These are phyloP conservation scores for Lactarius pseudohatsudake DNA, from an alignment of 768 basidiomycete genomes.

Conservation along the genomic window DNA sequence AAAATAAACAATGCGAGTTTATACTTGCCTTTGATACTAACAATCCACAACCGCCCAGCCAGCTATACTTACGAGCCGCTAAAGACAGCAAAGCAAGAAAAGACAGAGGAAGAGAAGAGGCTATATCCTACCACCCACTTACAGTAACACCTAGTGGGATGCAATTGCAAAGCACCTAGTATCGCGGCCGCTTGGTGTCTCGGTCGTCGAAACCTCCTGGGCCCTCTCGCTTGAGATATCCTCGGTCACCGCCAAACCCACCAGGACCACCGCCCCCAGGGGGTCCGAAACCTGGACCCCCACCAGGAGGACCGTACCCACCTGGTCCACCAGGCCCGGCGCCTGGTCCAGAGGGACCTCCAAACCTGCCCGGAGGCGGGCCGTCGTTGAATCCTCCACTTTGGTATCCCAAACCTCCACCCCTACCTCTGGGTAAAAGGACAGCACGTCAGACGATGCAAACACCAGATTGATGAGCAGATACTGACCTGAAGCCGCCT, in stretches of 20 bases:
- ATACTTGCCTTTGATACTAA: slow-evolving; percentile 27
- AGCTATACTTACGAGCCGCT: slow-evolving; percentile 24
- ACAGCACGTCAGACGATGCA: not conserved
- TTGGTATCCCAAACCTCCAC: slow-evolving; percentile 31
- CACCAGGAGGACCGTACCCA: slow-evolving; percentile 43
- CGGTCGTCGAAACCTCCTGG: slow-evolving; percentile 74
- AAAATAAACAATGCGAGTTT: slow-evolving; percentile 20
- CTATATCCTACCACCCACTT: slow-evolving; percentile 29
- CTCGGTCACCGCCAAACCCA: slow-evolving; percentile 47
- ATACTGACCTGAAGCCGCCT: slow-evolving; percentile 34
- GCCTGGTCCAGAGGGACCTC: slow-evolving; percentile 38
- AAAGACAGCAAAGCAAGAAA: slow-evolving; percentile 17
- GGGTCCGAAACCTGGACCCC: slow-evolving; percentile 33
- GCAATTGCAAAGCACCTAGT: slow-evolving; percentile 39
- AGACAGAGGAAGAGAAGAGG: slow-evolving; percentile 19
- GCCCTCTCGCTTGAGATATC: slow-evolving; percentile 73
- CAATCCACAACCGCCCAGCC: slow-evolving; percentile 9
- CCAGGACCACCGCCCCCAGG: slow-evolving; percentile 37
- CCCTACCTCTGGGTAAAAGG: slow-evolving; percentile 22
- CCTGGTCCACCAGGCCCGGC: slow-evolving; percentile 47
- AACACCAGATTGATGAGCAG: not conserved
- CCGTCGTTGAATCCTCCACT: slow-evolving; percentile 30
- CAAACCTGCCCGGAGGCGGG: slow-evolving; percentile 45
- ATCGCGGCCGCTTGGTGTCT: slow-evolving; percentile 78
- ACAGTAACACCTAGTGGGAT: slow-evolving; percentile 10